phyloP scores from a whole-genome alignment of 2,329 filamentous ascomycete species.

The Alternaria solani region DNA sequence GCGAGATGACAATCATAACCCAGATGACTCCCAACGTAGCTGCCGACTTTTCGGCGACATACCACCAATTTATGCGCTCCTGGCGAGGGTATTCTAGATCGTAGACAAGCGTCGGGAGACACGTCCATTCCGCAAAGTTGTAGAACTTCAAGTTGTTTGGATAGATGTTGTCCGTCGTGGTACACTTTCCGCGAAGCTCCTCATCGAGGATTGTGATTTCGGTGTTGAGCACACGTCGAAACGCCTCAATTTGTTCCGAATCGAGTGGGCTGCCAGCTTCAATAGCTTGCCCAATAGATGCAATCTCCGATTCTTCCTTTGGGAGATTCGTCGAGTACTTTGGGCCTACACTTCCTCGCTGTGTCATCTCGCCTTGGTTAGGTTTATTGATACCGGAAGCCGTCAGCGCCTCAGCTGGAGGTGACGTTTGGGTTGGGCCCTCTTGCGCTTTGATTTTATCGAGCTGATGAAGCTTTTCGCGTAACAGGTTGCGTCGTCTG shows the following conservation, averaged over 20 bases:
- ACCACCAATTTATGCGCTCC: constrained; percentile 74
- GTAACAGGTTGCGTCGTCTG: constrained; percentile 56
- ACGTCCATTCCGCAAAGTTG: constrained; percentile 76
- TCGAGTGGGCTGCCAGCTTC: constrained; percentile 68
- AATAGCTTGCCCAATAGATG: constrained; percentile 68
- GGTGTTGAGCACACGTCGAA: constrained; percentile 70
- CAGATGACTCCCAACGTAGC: constrained; percentile 77
- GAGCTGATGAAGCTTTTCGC: constrained; percentile 64
- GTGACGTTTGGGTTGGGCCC: constrained; percentile 43
- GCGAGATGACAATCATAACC: constrained; percentile 80
- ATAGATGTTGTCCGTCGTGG: constrained; percentile 62
- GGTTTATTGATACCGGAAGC: constrained; percentile 28
- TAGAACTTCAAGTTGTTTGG: constrained; percentile 71
- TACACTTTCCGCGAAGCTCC: constrained; percentile 71
- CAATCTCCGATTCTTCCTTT: constrained; percentile 64
- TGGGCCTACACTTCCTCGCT: constrained; percentile 47
- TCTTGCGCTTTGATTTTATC: constrained; percentile 61
- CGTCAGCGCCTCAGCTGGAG: constrained; percentile 5
- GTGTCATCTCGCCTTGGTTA: constrained; percentile 10
- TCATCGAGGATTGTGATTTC: constrained; percentile 71
- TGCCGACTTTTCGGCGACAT: constrained; percentile 74
- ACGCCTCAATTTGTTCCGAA: constrained; percentile 67
- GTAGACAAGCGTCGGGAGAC: constrained; percentile 79
- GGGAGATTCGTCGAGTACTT: constrained; percentile 55
- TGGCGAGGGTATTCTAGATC: constrained; percentile 80